Evolutionary conservation across 768 basidiomycete species (phyloP), one percentile per base, ranked within the genome.

Genomic region (Boletus fagicola): DNA sequence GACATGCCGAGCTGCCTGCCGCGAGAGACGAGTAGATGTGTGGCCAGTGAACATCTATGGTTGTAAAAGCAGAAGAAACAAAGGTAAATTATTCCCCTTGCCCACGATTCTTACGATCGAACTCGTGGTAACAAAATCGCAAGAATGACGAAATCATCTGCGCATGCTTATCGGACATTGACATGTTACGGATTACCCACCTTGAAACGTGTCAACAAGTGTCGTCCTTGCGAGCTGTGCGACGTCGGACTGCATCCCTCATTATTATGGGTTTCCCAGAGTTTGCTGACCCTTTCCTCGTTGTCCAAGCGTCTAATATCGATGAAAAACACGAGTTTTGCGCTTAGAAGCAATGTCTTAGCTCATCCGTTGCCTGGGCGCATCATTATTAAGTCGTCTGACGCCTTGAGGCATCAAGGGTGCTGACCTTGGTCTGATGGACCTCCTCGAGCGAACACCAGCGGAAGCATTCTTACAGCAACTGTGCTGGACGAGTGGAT

Each of bases 301-400:
- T 58, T 31, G 12, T 20, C 10, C 15, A 45, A 80, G 53, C 80
- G 75, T 56, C 83, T 76, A 38, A 84, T 74, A 39, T 80, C 80
- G 86, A 87, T 88, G 28, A 20, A 48, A 69, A 88, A 87, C 10
- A 88, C 90, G 87, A 61, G 88, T 88, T 63, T 84, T 87, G 54
- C 83, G 83, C 62, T 87, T 87, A 13, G 73, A 90, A 90, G n/a
- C n/a, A n/a, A n/a, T n/a, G n/a, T n/a, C n/a, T n/a, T n/a, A n/a
- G 69, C 28, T 39, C 33, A n/a, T 54, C 30, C 18, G 20, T 26
- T 35, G 39, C 26, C 35, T 22, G 4, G 31, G 44, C 35, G n/a
- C 35, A n/a, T 31, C 31, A 48, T 18, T 26, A 38, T n/a, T 12
- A 16, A 26, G 24, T 26, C 49, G 18, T 28, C n/a, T 26, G 49